These are phyloP conservation scores for Candida neerlandica DNA, from an alignment of 1,139 yeast species.

Conservation along the genomic window DNA sequence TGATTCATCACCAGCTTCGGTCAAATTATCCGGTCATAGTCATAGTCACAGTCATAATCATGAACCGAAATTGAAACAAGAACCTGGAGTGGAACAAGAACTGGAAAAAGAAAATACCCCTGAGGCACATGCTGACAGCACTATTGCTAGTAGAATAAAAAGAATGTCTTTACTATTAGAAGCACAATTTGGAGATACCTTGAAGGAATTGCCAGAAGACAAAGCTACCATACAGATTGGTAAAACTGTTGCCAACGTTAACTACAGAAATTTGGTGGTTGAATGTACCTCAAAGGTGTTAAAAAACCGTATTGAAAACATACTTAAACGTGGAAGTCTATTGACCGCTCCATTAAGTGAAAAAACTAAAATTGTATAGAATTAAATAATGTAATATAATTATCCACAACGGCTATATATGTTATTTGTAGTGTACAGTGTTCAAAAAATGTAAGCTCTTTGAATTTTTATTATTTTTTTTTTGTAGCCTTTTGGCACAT, in stretches of 20 bases:
- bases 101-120: constrained; percentile 11
- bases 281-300: constrained; percentile 78
- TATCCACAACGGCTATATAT: neutral
- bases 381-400: too few species aligned
- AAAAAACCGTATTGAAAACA: constrained; percentile 80
- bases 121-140: constrained; percentile 35
- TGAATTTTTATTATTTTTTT: neutral
- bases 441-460: neutral
- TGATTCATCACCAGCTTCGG: constrained; percentile 94
- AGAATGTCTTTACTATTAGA: constrained; percentile 65
- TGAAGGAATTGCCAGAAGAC: constrained; percentile 40
- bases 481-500: neutral
- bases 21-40: constrained; percentile 70
- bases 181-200: constrained; percentile 88
- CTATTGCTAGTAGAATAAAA: constrained; percentile 55
- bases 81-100: constrained; percentile 1
- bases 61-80: constrained; percentile 17
- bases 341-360: constrained; percentile 77
- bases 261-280: constrained; percentile 65
- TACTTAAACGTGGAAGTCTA: constrained; percentile 73
- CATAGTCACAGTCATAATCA: constrained; percentile 57
- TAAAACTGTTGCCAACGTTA: constrained; percentile 68
- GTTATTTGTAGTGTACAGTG: neutral
- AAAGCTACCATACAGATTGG: constrained; percentile 70
- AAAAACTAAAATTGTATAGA: constrained; percentile 21